These are phyloP conservation scores for Candida peoriensis DNA, from an alignment of 805 yeast genomes.

Conservation along the genomic window DNA sequence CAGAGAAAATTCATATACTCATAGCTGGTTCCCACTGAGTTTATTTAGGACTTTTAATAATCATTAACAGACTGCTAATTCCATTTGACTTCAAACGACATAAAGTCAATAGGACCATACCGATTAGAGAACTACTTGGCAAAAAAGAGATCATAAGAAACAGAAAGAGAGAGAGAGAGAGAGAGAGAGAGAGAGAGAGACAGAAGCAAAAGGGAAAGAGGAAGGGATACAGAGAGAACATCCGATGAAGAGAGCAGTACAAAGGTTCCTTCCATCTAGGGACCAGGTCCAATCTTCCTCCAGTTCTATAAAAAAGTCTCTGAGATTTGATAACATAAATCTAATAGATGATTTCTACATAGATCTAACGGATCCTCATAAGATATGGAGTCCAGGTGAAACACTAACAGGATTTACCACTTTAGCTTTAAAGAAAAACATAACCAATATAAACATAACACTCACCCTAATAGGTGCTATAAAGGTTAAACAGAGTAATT, in stretches of 20 bases:
- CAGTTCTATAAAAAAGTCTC: slow-evolving; percentile 18
- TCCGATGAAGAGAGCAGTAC: slow-evolving; percentile 24
- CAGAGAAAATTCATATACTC: too few species aligned
- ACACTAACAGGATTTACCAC: slow-evolving; percentile 60
- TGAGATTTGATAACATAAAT: slow-evolving; percentile 23
- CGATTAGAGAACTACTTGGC: too few species aligned
- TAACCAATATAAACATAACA: slow-evolving; percentile 47
- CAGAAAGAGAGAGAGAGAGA: too few species aligned
- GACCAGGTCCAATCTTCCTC: slow-evolving; percentile 7
- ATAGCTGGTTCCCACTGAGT: too few species aligned
- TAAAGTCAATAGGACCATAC: too few species aligned
- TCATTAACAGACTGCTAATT: too few species aligned
- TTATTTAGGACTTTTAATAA: too few species aligned
- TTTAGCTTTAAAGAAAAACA: slow-evolving; percentile 49
- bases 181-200: too few species aligned
- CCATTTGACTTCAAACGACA: too few species aligned
- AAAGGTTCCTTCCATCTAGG: slow-evolving; percentile 22
- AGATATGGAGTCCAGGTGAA: slow-evolving; percentile 77
- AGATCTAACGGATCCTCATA: slow-evolving; percentile 68
- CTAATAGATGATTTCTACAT: slow-evolving; percentile 64
- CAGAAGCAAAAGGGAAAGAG: too few species aligned
- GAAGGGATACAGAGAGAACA: too few species aligned
- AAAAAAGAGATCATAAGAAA: too few species aligned
- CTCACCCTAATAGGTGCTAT: slow-evolving; percentile 54
- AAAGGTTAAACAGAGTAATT: slow-evolving; percentile 42